Base-by-base conservation (phyloP, 1,139 yeast genomes). In the Hansenula anomala region DNA sequence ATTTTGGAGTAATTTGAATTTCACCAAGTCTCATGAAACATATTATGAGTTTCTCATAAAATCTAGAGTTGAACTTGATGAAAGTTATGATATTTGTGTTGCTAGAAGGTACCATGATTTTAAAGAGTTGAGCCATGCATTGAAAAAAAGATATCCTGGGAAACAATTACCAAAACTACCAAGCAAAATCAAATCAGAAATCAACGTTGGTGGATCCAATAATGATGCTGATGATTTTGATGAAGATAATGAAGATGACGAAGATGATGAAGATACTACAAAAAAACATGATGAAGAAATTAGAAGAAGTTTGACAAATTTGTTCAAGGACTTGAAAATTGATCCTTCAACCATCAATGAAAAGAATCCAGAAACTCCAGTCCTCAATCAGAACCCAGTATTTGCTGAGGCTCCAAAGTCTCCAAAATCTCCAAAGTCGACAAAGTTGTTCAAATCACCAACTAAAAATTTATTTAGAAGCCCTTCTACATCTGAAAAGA, bases 71-170 rank as follows among this genome's bases (percentile, higher is more conserved):
- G 49, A 54, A 44, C 19, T 65, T 44, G 47, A 60, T 44, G 51
- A 55, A 58, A 31, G 56, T 55, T 42, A 60, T 49, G 39, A 50
- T 46, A 34, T 61, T 46, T 43, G 69, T 51, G 74, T 83, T 1
- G 69, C 78, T 0, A 69, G 88, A 39, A 63, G 82, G 8, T 89
- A 86, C 54, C 65, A 73, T 6, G 87, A 86, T 16, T 89, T 90
- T 55, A 71, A 68, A 42, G 61, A 61, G 4, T 62, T 90, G 29
- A 78, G 81, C 39, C 60, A 64, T 22, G 55, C 60, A 13, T 62
- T 89, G 41, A 73, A 70, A 41, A 65, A 64, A 34, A 67, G 64
- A 37, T 82, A 77, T 49, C 95, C 96, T 0, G 95, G 95, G 0
- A 70, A 81, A 36, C 73, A 73, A 54, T 54, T 86, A 25, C 84